Evolutionary conservation across 140 eudicot species (phyloP), one percentile per base, ranked within the genome.

Genomic region (Bidens hawaiensis): DNA sequence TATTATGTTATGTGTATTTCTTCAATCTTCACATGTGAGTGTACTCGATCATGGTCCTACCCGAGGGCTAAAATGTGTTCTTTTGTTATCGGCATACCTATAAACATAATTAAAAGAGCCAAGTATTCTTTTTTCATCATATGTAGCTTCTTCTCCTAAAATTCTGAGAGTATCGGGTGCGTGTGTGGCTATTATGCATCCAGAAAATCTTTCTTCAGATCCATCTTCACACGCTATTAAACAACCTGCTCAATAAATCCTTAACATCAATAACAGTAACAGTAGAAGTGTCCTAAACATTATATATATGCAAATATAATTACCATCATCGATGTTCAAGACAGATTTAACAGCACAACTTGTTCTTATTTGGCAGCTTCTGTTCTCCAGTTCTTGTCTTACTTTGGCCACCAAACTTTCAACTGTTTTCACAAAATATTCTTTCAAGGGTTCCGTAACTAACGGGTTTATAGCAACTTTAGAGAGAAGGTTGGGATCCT

Each of bases 51-150:
- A n/a, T n/a, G n/a, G n/a, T n/a, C n/a, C n/a, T n/a, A n/a, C n/a
- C n/a, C n/a, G n/a, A n/a, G n/a, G 24, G 57, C 4, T 3, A 13
- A 21, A 9, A 6, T 6, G 41, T 36, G 43, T 36, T 36, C 14
- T 36, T 36, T 36, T 13, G 43, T 36, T 36, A 3, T 16, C 27
- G 3, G 22, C 26, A 26, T 64, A 85, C 99, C 99, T 93, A 51
- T 83, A 88, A 12, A 81, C 94, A 47, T 93, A 88, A 61, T 81
- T 88, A 77, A 88, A 93, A 55, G 99, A 81, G 25, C 99, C 97
- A 21, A 93, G 82, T 70, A 93, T 69, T 73, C 88, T 72, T 52
- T 11, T 45, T 88, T 93, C 99, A 23, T 93, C 84, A 5, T 70
- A 55, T 5, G 99, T 93, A 51, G 94, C 95, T 52, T 88, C 63